A percentile compares a stretch with the other conserved stretches of the same genome.
Evolutionary conservation across 1,284 basidiomycete species (phyloP).

Genomic region (Apiotrichum veenhuisii): DNA sequence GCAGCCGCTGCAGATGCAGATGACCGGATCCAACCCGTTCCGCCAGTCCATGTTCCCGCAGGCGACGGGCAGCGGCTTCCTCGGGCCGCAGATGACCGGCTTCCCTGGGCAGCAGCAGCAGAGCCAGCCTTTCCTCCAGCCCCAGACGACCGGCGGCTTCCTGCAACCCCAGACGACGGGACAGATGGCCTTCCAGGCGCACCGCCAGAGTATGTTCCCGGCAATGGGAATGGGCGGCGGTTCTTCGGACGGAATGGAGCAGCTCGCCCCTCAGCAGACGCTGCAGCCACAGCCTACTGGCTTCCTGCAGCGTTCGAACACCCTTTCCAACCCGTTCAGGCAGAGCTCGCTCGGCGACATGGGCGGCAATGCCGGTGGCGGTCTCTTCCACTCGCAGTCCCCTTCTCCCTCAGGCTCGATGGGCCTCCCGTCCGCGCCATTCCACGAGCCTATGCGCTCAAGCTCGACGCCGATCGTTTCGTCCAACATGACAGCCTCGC

Average conservation of each 20-base stretch:
- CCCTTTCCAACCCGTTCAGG: slow-evolving; percentile 71
- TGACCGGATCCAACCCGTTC: slow-evolving; percentile 65
- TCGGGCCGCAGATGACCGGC: slow-evolving; percentile 61
- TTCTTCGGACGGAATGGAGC: slow-evolving; percentile 21
- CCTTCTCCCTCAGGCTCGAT: not conserved
- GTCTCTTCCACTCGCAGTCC: slow-evolving; percentile 15
- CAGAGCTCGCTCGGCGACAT: slow-evolving; percentile 36
- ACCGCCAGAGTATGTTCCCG: slow-evolving; percentile 42
- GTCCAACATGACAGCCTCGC: slow-evolving; percentile 50
- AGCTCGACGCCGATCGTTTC: slow-evolving; percentile 47
- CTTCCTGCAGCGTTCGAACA: slow-evolving; percentile 65
- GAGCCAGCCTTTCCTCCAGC: slow-evolving; percentile 47
- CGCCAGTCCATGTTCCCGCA: slow-evolving; percentile 55
- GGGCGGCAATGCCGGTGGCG: not conserved
- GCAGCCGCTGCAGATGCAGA: slow-evolving; percentile 23
- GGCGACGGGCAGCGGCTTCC: slow-evolving; percentile 51
- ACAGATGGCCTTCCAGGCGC: slow-evolving; percentile 42
- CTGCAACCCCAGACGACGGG: slow-evolving; percentile 52
- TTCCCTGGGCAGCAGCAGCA: slow-evolving; percentile 58
- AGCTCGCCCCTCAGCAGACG: slow-evolving; percentile 34
- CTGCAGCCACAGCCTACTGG: slow-evolving; percentile 49
- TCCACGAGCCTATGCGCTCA: slow-evolving; percentile 27
- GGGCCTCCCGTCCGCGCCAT: slow-evolving; percentile 55
- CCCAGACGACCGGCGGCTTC: slow-evolving; percentile 46
- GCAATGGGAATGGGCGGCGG: not conserved